phyloP scores from a whole-genome alignment of 2,329 filamentous ascomycete species.

The Fusarium sp. region DNA sequence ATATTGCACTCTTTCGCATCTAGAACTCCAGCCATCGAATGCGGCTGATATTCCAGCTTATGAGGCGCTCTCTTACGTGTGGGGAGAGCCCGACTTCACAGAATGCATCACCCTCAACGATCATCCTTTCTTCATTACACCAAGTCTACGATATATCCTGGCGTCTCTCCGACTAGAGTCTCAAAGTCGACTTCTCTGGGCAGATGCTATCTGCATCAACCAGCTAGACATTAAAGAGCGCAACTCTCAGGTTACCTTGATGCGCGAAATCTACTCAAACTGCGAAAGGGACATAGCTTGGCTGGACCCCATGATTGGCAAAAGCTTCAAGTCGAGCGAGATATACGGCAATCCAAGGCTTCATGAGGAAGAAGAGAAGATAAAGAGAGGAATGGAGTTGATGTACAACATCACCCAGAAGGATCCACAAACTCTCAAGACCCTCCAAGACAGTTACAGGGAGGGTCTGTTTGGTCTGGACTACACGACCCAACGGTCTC shows the following conservation, averaged over 20 bases:
- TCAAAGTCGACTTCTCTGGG: slow-evolving; percentile 5
- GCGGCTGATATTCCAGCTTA: neutral
- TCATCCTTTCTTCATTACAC: slow-evolving; percentile 11
- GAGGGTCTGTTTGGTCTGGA: neutral
- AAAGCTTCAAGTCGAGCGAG: fast-evolving
- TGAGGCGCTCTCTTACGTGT: slow-evolving; percentile 36
- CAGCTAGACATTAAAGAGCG: slow-evolving; percentile 22
- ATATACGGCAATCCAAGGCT: neutral
- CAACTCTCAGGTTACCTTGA: slow-evolving; percentile 13
- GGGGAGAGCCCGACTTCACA: slow-evolving; percentile 16
- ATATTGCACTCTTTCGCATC: slow-evolving; percentile 1
- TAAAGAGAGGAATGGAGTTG: neutral
- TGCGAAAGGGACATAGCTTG: slow-evolving; percentile 29
- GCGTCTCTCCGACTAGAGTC: neutral
- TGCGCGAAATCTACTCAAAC: slow-evolving; percentile 28
- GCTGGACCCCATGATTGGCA: slow-evolving; percentile 18
- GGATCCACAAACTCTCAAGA: slow-evolving; percentile 1
- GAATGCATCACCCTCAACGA: slow-evolving; percentile 10
- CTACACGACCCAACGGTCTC: fast-evolving
- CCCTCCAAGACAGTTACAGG: neutral
- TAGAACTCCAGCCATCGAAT: neutral
- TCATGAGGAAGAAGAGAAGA: fast-evolving
- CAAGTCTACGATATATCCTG: slow-evolving; percentile 1
- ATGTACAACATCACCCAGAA: slow-evolving; percentile 5
- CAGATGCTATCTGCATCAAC: slow-evolving; percentile 37